Conservation (phyloP, 129 eudicot genomes). For the Deinandra increscens region DNA sequence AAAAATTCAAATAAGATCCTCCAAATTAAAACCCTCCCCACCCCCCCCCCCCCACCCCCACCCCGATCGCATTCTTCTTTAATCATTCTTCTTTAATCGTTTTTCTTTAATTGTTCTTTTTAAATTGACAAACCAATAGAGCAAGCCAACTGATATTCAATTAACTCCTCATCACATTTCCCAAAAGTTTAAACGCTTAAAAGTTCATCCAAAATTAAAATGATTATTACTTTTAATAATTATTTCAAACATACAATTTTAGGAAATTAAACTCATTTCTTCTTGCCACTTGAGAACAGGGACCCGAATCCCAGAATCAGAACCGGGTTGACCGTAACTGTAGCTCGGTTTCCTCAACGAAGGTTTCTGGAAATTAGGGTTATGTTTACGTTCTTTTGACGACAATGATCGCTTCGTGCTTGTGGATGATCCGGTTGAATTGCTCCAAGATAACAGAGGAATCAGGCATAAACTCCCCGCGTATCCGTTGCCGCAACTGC, state of each 20-base stretch:
- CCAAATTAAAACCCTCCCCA: too few relatives aligned
- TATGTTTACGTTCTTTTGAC: slow-evolving; percentile 44
- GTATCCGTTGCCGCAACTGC: slow-evolving; percentile 77
- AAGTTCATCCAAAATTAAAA: neutral
- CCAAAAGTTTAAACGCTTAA: too few relatives aligned
- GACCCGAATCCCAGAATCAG: slow-evolving; percentile 42
- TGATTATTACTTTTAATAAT: too few relatives aligned
- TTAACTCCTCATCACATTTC: slow-evolving; percentile 15
- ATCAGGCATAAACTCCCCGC: slow-evolving; percentile 67
- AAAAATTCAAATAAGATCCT: too few relatives aligned
- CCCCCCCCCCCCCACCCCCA: too few relatives aligned
- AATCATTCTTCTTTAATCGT: too few relatives aligned
- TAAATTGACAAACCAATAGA: too few relatives aligned
- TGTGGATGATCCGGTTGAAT: slow-evolving; percentile 74
- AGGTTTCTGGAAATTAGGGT: slow-evolving; percentile 49
- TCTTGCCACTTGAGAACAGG: slow-evolving; percentile 66
- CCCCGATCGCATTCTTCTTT: too few relatives aligned
- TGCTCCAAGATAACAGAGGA: slow-evolving; percentile 68
- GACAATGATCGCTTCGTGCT: slow-evolving; percentile 40
- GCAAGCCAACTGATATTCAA: too few relatives aligned
- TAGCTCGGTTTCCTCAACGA: slow-evolving; percentile 58
- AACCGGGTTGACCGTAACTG: slow-evolving; percentile 19
- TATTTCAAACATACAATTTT: neutral
- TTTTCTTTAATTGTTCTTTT: too few relatives aligned
- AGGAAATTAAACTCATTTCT: neutral